A percentile compares a stretch with the other conserved stretches of the same genome.
phyloP scores from a whole-genome alignment of 305 asterid species.

The Fraxinus xanthoxyloides region DNA sequence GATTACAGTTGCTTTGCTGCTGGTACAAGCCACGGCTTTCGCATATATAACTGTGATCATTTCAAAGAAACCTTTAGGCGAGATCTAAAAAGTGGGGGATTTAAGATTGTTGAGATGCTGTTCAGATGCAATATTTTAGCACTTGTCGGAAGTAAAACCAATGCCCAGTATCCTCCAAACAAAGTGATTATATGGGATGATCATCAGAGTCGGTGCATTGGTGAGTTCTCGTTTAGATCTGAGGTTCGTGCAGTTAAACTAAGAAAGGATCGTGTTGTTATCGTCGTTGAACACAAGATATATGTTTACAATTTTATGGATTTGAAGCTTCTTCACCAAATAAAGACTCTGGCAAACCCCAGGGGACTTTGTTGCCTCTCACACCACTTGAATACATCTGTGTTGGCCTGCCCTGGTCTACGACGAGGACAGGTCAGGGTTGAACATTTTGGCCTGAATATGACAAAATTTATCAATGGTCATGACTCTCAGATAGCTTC shows the following conservation, averaged over 20 bases:
- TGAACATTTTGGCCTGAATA: slow-evolving; percentile 85
- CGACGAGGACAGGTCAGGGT: slow-evolving; percentile 86
- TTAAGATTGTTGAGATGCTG: slow-evolving; percentile 89
- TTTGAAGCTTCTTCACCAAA: slow-evolving; percentile 89
- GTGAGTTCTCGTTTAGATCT: slow-evolving; percentile 91
- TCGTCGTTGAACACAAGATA: slow-evolving; percentile 91
- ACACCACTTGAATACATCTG: slow-evolving; percentile 71
- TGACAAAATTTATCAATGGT: slow-evolving; percentile 70
- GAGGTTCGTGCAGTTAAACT: slow-evolving; percentile 85
- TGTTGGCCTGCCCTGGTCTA: slow-evolving; percentile 84
- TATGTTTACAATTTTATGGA: slow-evolving; percentile 83
- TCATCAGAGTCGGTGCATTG: slow-evolving; percentile 87
- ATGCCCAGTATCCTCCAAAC: slow-evolving; percentile 82
- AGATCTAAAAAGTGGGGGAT: slow-evolving; percentile 84
- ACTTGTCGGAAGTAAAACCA: slow-evolving; percentile 76
- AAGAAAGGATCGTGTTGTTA: slow-evolving; percentile 80
- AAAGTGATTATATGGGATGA: slow-evolving; percentile 96
- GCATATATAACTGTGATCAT: slow-evolving; percentile 82
- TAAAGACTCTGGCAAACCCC: slow-evolving; percentile 78
- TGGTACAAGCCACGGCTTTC: slow-evolving; percentile 82
- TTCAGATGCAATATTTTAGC: slow-evolving; percentile 86
- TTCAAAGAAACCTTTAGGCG: slow-evolving; percentile 93
- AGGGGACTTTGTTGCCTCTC: slow-evolving; percentile 94
- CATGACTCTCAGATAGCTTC: slow-evolving; percentile 90
- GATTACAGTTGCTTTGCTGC: slow-evolving; percentile 94